Evolutionary conservation across 108 stramenopile species (phyloP), one percentile per base, ranked within the genome.

Genomic region (Fragilariopsis cylindrus): DNA sequence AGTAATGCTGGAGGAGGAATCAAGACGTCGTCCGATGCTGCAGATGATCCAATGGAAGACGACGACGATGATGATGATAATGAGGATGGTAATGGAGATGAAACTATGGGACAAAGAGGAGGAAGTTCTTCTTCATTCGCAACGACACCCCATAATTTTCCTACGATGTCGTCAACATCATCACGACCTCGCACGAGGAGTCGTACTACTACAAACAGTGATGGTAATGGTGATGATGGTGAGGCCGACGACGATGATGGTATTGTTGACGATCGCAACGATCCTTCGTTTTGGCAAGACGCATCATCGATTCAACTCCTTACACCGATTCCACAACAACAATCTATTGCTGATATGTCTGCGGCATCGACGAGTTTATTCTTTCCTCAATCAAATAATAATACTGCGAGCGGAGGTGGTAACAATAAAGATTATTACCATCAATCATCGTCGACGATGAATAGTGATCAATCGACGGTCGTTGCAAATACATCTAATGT

Each of bases 291-390:
- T 13, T 63, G 62, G 62, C 62, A 63, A 40, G 77, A 78, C 53
- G 77, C 77, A 8, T 78, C 77, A 16, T 78, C 77, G 21, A 78
- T 78, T 48, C 77, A 78, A 12, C 57, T 72, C 46, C 46, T 64
- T 18, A 65, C 77, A 8, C 75, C 75, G 7, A 63, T 63, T 63
- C 62, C 62, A 3, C 43, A 45, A 44, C 62, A 63, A 15, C 62
- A 63, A 40, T 63, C 62, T 40, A 44, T 63, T 21, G 62, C 62
- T 3, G 62, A 63, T 44, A 63, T 63, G 62, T 63, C 62, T 42
- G 62, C 62, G 4, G 62, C 62, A 40, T 42, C 43, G 46, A 44
- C 62, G 2, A 63, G 62, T 15, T 44, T 63, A 1, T 63, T 63
- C n/a, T 63, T 63, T 13, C 62, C 62, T 9, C 62, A 43, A 30